Conservation (phyloP, 768 basidiomycete species). For the Mycena metata region DNA sequence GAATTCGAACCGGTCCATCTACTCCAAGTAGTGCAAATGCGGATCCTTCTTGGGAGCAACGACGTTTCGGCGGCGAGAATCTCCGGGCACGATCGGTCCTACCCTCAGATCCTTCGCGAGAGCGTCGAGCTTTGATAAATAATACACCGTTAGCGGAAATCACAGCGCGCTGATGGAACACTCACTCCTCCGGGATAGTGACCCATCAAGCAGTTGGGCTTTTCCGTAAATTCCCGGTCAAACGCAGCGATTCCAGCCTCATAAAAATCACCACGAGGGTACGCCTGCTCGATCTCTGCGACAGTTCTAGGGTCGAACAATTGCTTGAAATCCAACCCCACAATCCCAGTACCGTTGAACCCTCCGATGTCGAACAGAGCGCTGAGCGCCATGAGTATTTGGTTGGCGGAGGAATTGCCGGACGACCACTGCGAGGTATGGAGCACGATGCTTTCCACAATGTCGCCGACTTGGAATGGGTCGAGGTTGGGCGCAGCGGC, state of each 20-base stretch:
- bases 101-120: slow-evolving; percentile 3
- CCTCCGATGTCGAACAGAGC: slow-evolving; percentile 6
- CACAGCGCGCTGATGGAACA: background rate
- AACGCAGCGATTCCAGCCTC: background rate
- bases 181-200: slow-evolving; percentile 17
- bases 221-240: slow-evolving; percentile 3
- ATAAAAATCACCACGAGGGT: slow-evolving; percentile 7
- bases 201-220: slow-evolving; percentile 17
- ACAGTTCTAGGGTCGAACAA: slow-evolving; percentile 16
- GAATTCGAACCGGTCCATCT: too few species aligned
- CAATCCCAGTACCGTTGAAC: background rate
- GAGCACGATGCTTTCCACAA: slow-evolving; percentile 18
- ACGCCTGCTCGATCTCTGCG: slow-evolving; percentile 15
- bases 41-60: background rate
- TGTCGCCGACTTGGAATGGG: slow-evolving; percentile 47
- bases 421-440: slow-evolving; percentile 14
- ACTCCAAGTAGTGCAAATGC: slow-evolving; percentile 5
- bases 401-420: slow-evolving; percentile 22
- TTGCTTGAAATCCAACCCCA: background rate
- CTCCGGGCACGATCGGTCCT: slow-evolving; percentile 16
- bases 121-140: background rate
- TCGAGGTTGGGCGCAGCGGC: slow-evolving; percentile 7
- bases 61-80: background rate
- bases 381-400: slow-evolving; percentile 6
- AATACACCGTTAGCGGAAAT: background rate